phyloP scores from a whole-genome alignment of 305 asterid genomes.

The Solanum hybrid region DNA sequence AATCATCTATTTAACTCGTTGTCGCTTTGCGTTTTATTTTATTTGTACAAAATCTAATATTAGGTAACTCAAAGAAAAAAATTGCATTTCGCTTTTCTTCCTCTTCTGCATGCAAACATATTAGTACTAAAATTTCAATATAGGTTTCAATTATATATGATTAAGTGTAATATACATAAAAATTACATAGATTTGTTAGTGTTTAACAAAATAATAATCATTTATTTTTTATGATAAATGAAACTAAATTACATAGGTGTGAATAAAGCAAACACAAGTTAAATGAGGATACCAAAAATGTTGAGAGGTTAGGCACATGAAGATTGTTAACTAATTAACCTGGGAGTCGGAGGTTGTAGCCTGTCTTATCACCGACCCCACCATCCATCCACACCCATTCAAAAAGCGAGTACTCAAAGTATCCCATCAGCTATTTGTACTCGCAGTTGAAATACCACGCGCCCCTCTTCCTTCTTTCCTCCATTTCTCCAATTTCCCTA shows the following conservation, averaged over 20 bases:
- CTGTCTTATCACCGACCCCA: background rate
- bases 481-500: background rate
- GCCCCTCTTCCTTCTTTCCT: background rate
- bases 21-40: background rate
- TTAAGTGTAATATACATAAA: background rate
- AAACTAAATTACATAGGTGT: background rate
- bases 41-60: background rate
- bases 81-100: background rate
- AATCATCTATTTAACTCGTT: background rate
- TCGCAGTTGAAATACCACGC: background rate
- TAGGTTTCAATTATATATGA: background rate
- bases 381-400: background rate
- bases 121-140: too few species aligned
- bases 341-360: background rate
- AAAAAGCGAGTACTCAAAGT: background rate
- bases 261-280: background rate
- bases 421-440: background rate
- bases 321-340: background rate
- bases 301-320: background rate
- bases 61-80: background rate
- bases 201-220: background rate
- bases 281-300: background rate
- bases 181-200: background rate
- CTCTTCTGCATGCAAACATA: background rate
- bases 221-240: background rate